These are phyloP conservation scores for Paecilomyces niveus DNA, from an alignment of 2,329 filamentous ascomycete genomes.

Conservation along the genomic window DNA sequence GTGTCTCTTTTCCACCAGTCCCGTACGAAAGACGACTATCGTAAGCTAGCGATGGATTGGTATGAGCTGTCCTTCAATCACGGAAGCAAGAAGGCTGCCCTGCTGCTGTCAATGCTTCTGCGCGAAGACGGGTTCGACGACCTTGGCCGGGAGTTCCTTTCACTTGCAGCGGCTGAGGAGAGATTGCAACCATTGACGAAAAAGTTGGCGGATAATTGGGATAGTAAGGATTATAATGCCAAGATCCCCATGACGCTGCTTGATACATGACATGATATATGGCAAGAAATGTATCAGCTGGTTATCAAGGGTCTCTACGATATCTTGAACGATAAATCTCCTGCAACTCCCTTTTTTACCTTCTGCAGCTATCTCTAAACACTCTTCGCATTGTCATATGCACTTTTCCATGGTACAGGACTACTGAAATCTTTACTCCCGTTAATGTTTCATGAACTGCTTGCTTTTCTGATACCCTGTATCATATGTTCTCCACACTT, in stretches of 20 bases:
- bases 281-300: background rate
- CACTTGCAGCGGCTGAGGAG: slow-evolving; percentile 6
- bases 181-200: slow-evolving; percentile 5
- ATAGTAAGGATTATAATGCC: slow-evolving; percentile 10
- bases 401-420: too few species aligned
- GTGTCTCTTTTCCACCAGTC: slow-evolving; percentile 12
- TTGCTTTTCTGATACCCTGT: background rate
- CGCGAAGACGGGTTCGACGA: slow-evolving; percentile 17
- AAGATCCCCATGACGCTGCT: slow-evolving; percentile 12
- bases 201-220: slow-evolving; percentile 16
- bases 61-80: slow-evolving; percentile 19
- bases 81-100: slow-evolving; percentile 13
- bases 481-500: background rate
- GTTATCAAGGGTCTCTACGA: background rate
- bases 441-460: background rate
- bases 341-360: background rate
- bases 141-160: slow-evolving; percentile 11
- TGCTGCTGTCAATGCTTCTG: slow-evolving; percentile 22
- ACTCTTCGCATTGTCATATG: background rate
- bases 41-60: slow-evolving; percentile 25
- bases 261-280: slow-evolving; percentile 10
- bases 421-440: background rate
- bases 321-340: background rate
- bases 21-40: slow-evolving; percentile 16
- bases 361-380: background rate